Evolutionary conservation across 345 rosid genomes (phyloP).

Genomic region (Bretschneidera sinensis): DNA sequence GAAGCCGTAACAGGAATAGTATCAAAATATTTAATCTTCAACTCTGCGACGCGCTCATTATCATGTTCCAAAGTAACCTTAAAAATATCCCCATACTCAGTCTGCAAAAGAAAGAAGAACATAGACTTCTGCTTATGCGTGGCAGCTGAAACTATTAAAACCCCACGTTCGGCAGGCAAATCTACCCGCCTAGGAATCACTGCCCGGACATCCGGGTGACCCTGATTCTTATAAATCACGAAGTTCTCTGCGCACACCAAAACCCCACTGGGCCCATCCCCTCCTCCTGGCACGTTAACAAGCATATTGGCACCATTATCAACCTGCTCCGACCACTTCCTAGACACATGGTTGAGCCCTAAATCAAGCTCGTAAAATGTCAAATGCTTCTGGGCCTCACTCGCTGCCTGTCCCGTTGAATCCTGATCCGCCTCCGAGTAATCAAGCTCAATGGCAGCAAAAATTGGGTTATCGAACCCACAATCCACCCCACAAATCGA

Average conservation of each 20-base stretch:
- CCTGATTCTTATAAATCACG: slow-evolving; percentile 93
- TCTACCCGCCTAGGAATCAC: slow-evolving; percentile 91
- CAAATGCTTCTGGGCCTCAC: slow-evolving; percentile 93
- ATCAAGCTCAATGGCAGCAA: slow-evolving; percentile 94
- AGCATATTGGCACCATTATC: slow-evolving; percentile 98
- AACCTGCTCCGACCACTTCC: slow-evolving; percentile 94
- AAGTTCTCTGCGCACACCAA: slow-evolving; percentile 95
- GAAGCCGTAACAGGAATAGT: slow-evolving; percentile 85
- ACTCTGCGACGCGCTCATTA: slow-evolving; percentile 63
- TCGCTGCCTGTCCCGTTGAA: slow-evolving; percentile 76
- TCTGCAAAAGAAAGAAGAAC: slow-evolving; percentile 96
- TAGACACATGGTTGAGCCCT: slow-evolving; percentile 92
- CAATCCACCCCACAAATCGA: slow-evolving; percentile 90
- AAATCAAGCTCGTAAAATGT: slow-evolving; percentile 94
- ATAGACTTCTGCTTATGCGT: slow-evolving; percentile 80
- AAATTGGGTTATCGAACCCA: slow-evolving; percentile 90
- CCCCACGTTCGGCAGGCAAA: slow-evolving; percentile 89
- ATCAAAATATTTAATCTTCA: slow-evolving; percentile 94
- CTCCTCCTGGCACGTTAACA: slow-evolving; percentile 98
- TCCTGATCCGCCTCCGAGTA: slow-evolving; percentile 95
- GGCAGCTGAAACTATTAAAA: slow-evolving; percentile 87
- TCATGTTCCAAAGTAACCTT: slow-evolving; percentile 83
- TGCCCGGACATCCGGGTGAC: slow-evolving; percentile 86
- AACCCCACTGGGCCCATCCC: slow-evolving; percentile 96
- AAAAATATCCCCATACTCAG: slow-evolving; percentile 89